Conservation (phyloP, 805 yeast genomes). For the Teunomyces barrocoloradensis region DNA sequence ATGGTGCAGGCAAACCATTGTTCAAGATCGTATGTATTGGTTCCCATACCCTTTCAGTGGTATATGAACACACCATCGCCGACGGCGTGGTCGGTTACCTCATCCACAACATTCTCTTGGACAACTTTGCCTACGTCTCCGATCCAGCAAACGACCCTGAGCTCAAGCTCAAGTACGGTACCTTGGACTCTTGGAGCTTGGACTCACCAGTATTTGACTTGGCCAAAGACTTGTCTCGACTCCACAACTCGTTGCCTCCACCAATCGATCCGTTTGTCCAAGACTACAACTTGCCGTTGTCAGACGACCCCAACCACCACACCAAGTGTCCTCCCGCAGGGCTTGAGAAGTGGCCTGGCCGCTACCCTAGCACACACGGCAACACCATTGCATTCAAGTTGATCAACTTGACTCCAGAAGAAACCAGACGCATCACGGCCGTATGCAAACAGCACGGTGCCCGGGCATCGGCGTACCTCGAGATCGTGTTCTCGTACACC, state of each 20-base stretch:
- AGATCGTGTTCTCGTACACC: slow-evolving; percentile 22
- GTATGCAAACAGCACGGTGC: slow-evolving; percentile 29
- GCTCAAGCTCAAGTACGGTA: slow-evolving; percentile 11
- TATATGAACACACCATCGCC: slow-evolving; percentile 38
- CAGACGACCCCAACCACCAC: slow-evolving; percentile 24
- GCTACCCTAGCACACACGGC: slow-evolving; percentile 18
- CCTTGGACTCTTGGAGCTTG: neutral
- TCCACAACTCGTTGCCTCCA: slow-evolving; percentile 32
- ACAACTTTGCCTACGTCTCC: slow-evolving; percentile 21
- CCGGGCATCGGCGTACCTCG: slow-evolving; percentile 32
- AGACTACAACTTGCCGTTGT: slow-evolving; percentile 23
- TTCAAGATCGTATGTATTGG: slow-evolving; percentile 28
- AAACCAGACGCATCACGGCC: slow-evolving; percentile 21
- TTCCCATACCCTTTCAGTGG: slow-evolving; percentile 18
- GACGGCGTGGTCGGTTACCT: slow-evolving; percentile 36
- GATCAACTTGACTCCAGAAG: slow-evolving; percentile 23
- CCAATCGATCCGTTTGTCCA: slow-evolving; percentile 32
- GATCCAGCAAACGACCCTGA: slow-evolving; percentile 4
- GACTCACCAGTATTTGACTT: slow-evolving; percentile 20
- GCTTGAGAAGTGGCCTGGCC: slow-evolving; percentile 29
- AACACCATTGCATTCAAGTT: slow-evolving; percentile 23
- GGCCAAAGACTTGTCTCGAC: slow-evolving; percentile 14
- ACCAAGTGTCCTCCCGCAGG: slow-evolving; percentile 20
- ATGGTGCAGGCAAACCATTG: slow-evolving; percentile 25
- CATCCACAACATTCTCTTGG: slow-evolving; percentile 35